phyloP scores from a whole-genome alignment of 2,329 filamentous ascomycete genomes.

The Fusarium verrucosum region DNA sequence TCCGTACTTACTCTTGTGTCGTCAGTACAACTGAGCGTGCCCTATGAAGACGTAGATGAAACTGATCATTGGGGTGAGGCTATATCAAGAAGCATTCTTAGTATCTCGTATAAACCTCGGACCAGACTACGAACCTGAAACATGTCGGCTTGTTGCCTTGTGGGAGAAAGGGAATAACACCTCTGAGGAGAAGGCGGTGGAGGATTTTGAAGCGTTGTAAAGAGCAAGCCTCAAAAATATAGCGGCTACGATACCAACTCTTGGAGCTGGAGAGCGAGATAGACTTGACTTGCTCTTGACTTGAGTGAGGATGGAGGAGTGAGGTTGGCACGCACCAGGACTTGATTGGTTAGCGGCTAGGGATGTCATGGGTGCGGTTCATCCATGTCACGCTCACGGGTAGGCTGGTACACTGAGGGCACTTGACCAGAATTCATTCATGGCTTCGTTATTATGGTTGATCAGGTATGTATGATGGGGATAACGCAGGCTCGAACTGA shows the following conservation, averaged over 20 bases:
- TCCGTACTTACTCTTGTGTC: constrained; percentile 73
- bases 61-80: constrained; percentile 75
- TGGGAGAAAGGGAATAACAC: neutral
- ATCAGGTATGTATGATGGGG: neutral
- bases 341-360: constrained; percentile 28
- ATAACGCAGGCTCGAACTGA: no score
- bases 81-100: constrained; percentile 43
- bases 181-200: neutral
- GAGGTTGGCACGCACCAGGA: constrained; percentile 7
- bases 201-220: neutral
- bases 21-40: constrained; percentile 86
- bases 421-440: neutral
- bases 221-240: neutral
- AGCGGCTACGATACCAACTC: neutral
- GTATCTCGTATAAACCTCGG: neutral
- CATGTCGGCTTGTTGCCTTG: constrained; percentile 23
- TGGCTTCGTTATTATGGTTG: neutral
- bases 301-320: constrained; percentile 16
- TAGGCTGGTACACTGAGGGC: neutral
- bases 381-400: constrained; percentile 11
- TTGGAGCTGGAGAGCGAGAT: neutral
- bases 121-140: constrained; percentile 40
- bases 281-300: neutral
- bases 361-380: constrained; percentile 15
- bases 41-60: constrained; percentile 83